phyloP scores from a whole-genome alignment of 768 basidiomycete genomes.

The Tricholoma terreum region DNA sequence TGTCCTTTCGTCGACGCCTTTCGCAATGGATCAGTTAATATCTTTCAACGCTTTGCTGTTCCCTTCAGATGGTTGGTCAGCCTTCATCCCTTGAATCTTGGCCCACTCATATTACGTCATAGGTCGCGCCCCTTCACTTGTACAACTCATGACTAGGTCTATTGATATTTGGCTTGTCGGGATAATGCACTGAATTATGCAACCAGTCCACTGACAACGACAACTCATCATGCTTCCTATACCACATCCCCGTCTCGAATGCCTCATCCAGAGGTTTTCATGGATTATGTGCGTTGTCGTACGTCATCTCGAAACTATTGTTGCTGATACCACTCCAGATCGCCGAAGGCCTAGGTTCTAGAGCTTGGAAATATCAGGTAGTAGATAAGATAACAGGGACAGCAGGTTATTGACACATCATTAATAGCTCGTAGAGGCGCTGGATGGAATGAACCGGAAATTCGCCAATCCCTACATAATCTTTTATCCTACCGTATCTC shows the following conservation, averaged over 20 bases:
- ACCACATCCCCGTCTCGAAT: constrained; percentile 52
- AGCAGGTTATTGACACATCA: neutral
- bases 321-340: constrained; percentile 38
- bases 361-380: constrained; percentile 75
- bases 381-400: neutral
- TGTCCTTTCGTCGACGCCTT: constrained; percentile 10
- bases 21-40: constrained; percentile 58
- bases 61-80: constrained; percentile 59
- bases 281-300: constrained; percentile 60
- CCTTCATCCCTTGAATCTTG: neutral
- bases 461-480: constrained; percentile 79
- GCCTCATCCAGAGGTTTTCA: constrained; percentile 82
- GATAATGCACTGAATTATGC: constrained; percentile 4
- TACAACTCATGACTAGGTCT: constrained; percentile 73
- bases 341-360: constrained; percentile 64
- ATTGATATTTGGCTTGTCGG: constrained; percentile 14
- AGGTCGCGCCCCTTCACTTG: constrained; percentile 71
- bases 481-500: constrained; percentile 73
- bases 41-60: constrained; percentile 74
- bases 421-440: constrained; percentile 62
- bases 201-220: constrained; percentile 42
- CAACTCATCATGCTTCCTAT: constrained; percentile 43
- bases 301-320: constrained; percentile 1
- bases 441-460: constrained; percentile 78
- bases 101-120: constrained; percentile 4